These are phyloP conservation scores for Delphinella strobiligena DNA, from an alignment of 2,329 filamentous ascomycete species.

Conservation along the genomic window DNA sequence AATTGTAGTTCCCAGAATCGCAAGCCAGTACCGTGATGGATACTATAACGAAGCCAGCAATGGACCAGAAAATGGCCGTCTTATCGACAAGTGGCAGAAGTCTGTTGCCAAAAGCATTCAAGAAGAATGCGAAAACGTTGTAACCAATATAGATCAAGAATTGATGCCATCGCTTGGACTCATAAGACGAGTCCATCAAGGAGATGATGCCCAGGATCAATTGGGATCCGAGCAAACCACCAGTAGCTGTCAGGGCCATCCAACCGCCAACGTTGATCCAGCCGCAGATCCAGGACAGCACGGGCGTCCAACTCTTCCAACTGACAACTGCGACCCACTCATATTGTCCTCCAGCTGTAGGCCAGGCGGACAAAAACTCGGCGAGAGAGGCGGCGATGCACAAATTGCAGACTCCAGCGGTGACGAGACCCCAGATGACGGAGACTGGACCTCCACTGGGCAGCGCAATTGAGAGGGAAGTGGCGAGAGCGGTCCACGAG, in stretches of 20 bases:
- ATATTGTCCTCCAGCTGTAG: constrained; percentile 39
- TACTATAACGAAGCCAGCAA: constrained; percentile 57
- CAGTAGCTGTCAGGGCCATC: constrained; percentile 57
- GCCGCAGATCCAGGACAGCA: constrained; percentile 58
- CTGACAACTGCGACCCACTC: constrained; percentile 59
- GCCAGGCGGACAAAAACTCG: constrained; percentile 49
- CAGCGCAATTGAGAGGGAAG: constrained; percentile 48
- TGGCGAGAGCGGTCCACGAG: constrained; percentile 50
- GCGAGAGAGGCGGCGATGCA: constrained; percentile 57
- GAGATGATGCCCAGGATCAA: constrained; percentile 55
- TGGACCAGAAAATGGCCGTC: constrained; percentile 58
- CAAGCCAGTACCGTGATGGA: constrained; percentile 57
- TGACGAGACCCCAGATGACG: constrained; percentile 58
- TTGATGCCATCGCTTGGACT: constrained; percentile 53
- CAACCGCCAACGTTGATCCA: constrained; percentile 66
- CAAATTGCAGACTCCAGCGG: constrained; percentile 52
- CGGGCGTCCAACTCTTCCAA: constrained; percentile 47
- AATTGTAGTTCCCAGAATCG: constrained; percentile 52
- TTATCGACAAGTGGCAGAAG: constrained; percentile 55
- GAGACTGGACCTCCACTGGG: constrained; percentile 59
- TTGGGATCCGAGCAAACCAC: constrained; percentile 53
- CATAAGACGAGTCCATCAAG: constrained; percentile 47
- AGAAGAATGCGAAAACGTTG: constrained; percentile 46
- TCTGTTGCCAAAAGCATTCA: constrained; percentile 54
- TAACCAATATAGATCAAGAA: constrained; percentile 61